A percentile compares a stretch with the other conserved stretches of the same genome.
phyloP scores from a whole-genome alignment of 2,329 filamentous ascomycete genomes.

The Colletotrichum musicola region DNA sequence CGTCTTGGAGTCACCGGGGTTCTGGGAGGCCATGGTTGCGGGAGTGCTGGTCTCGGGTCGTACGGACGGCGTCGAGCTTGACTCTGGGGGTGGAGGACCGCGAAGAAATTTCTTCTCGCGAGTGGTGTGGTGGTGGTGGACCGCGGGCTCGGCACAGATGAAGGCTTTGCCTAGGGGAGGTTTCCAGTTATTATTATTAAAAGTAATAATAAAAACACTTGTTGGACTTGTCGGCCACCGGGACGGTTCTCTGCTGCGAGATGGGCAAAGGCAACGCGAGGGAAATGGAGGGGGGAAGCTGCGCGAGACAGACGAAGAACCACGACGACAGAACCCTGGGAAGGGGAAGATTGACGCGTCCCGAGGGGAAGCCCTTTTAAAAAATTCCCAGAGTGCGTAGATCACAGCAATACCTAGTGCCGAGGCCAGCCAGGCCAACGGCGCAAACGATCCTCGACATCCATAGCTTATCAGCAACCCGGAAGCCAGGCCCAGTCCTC shows the following conservation, averaged over 20 bases:
- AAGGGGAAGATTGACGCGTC: not conserved
- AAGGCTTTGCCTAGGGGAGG: slow-evolving; percentile 16
- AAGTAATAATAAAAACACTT: not conserved
- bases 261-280: slow-evolving; percentile 4
- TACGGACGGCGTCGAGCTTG: not conserved
- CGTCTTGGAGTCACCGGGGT: slow-evolving; percentile 33
- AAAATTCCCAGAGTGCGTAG: slow-evolving; percentile 30
- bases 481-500: slow-evolving; percentile 12
- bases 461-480: slow-evolving; percentile 40
- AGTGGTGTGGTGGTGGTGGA: slow-evolving; percentile 14
- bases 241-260: slow-evolving; percentile 6
- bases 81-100: not conserved
- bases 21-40: slow-evolving; percentile 32
- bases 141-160: slow-evolving; percentile 20
- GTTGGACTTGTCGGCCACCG: not conserved
- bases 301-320: slow-evolving; percentile 32
- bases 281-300: slow-evolving; percentile 16
- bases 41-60: not conserved
- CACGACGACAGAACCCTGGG: not conserved
- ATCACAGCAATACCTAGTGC: slow-evolving; percentile 37
- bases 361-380: slow-evolving; percentile 36
- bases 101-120: slow-evolving; percentile 8
- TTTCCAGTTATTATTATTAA: not conserved
- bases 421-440: slow-evolving; percentile 33
- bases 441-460: slow-evolving; percentile 24